A percentile compares a stretch with the other conserved stretches of the same genome.
Conservation (phyloP, 495 filamentous ascomycete genomes). For the Aeminium ludgeri region DNA sequence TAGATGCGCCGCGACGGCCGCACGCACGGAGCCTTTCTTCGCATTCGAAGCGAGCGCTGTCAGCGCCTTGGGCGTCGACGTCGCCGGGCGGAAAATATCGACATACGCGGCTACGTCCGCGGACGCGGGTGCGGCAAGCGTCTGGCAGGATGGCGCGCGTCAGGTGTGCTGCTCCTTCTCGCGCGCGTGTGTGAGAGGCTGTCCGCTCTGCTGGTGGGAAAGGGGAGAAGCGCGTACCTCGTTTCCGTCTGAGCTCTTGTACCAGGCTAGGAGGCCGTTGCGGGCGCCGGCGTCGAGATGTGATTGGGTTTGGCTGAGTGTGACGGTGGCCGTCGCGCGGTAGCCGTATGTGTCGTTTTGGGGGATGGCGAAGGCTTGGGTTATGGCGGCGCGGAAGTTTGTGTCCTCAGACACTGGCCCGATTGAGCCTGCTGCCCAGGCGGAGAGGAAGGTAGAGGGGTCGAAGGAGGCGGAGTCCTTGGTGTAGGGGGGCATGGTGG, state of each 20-base stretch:
- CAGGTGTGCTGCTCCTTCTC: conserved; percentile 10
- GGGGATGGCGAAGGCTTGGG: conserved; percentile 34
- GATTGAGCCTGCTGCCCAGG: too few relatives aligned
- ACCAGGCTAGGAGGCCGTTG: conserved; percentile 31
- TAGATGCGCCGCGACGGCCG: conserved; percentile 33
- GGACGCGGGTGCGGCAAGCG: conserved; percentile 25
- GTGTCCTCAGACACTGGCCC: too few relatives aligned
- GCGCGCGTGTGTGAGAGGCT: conserved; percentile 13
- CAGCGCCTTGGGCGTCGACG: conserved; percentile 34
- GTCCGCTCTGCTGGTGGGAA: conserved; percentile 10
- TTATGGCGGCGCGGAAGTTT: conserved; percentile 33
- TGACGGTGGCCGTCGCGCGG: conserved; percentile 36
- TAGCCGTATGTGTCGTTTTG: conserved; percentile 38
- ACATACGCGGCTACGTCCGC: conserved; percentile 40
- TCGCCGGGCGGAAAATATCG: conserved; percentile 36
- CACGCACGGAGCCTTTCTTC: conserved; percentile 37
- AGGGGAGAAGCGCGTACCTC: conserved; percentile 15
- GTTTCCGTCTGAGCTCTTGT: conserved; percentile 22
- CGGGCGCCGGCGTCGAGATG: conserved; percentile 29
- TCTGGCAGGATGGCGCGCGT: conserved; percentile 5
- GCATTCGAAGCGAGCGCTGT: conserved; percentile 39
- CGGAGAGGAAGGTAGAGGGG: too few relatives aligned
- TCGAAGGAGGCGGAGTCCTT: too few relatives aligned
- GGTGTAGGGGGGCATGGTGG: too few relatives aligned
- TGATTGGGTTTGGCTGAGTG: conserved; percentile 36